phyloP scores from a whole-genome alignment of 2,329 filamentous ascomycete species.

The Herpotrichia juniperi region DNA sequence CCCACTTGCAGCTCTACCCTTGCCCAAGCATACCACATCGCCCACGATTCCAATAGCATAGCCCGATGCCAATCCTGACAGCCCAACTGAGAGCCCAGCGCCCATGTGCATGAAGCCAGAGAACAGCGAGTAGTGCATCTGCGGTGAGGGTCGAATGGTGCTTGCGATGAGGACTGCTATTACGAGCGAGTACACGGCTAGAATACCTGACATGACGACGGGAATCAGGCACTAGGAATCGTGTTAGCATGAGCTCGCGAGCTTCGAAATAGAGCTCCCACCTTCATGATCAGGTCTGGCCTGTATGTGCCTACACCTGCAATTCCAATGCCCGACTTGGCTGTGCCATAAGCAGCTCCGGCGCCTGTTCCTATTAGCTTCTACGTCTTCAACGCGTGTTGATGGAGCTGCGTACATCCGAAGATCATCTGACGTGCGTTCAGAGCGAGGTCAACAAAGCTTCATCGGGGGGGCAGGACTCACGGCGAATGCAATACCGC shows the following conservation, averaged over 20 bases:
- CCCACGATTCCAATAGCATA: conserved; percentile 91
- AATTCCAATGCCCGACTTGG: conserved; percentile 88
- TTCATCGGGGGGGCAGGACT: conserved; percentile 27
- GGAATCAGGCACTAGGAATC: conserved; percentile 74
- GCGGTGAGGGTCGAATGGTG: conserved; percentile 76
- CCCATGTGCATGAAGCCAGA: conserved; percentile 93
- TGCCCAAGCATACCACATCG: conserved; percentile 69
- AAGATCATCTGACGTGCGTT: conserved; percentile 69
- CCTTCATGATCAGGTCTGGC: conserved; percentile 91
- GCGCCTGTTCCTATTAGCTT: conserved; percentile 54
- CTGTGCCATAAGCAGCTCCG: conserved; percentile 85
- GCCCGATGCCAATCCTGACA: conserved; percentile 47
- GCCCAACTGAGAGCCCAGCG: conserved; percentile 79
- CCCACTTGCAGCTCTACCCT: not conserved
- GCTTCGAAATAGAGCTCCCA: conserved; percentile 36
- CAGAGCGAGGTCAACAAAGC: conserved; percentile 26
- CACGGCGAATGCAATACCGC: conserved; percentile 74
- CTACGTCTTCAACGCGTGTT: not conserved
- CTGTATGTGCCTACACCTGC: conserved; percentile 84
- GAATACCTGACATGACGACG: conserved; percentile 98
- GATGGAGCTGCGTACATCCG: conserved; percentile 65
- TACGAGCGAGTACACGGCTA: conserved; percentile 96
- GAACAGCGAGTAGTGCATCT: conserved; percentile 80
- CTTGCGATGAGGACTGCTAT: conserved; percentile 95
- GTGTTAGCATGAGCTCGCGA: conserved; percentile 25